Evolutionary conservation across 305 asterid genomes (phyloP).

Genomic region (Fraxinus platypoda): DNA sequence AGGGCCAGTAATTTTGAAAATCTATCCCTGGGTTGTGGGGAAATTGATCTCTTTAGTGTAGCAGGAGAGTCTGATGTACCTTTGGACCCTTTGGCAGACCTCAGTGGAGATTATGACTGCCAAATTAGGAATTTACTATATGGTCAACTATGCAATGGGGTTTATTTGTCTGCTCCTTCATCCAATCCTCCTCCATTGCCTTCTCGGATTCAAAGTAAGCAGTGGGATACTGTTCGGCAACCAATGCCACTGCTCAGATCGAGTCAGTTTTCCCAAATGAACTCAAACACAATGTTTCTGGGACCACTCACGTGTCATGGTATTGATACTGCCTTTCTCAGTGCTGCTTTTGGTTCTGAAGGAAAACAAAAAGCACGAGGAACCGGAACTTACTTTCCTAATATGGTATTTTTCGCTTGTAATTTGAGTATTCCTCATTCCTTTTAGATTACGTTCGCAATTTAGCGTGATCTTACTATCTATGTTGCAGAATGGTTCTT

Average conservation of each 20-base stretch:
- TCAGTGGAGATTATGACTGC: slow-evolving; percentile 75
- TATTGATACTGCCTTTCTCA: slow-evolving; percentile 27
- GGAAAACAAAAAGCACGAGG: slow-evolving; percentile 51
- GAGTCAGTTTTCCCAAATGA: slow-evolving; percentile 31
- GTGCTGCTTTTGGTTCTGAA: slow-evolving; percentile 33
- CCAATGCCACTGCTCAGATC: slow-evolving; percentile 34
- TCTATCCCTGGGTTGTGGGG: slow-evolving; percentile 45
- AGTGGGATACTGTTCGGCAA: slow-evolving; percentile 39
- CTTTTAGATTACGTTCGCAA: background rate
- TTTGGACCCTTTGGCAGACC: slow-evolving; percentile 71
- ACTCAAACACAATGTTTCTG: slow-evolving; percentile 21
- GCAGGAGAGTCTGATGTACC: slow-evolving; percentile 50
- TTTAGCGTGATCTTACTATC: slow-evolving; percentile 8
- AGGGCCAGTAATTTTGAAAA: slow-evolving; percentile 28
- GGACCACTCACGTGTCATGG: slow-evolving; percentile 26
- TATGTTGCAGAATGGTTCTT: slow-evolving; percentile 43
- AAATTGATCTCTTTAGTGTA: slow-evolving; percentile 36
- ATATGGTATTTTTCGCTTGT: slow-evolving; percentile 37
- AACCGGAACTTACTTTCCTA: slow-evolving; percentile 58
- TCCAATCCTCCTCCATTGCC: slow-evolving; percentile 30
- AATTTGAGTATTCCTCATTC: background rate
- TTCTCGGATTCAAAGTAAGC: slow-evolving; percentile 29
- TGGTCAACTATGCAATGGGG: slow-evolving; percentile 46
- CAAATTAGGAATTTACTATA: slow-evolving; percentile 70
- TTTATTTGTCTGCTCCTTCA: slow-evolving; percentile 25